These are phyloP conservation scores for Monosporascus sp. DNA, from an alignment of 2,329 filamentous ascomycete genomes.

Conservation along the genomic window DNA sequence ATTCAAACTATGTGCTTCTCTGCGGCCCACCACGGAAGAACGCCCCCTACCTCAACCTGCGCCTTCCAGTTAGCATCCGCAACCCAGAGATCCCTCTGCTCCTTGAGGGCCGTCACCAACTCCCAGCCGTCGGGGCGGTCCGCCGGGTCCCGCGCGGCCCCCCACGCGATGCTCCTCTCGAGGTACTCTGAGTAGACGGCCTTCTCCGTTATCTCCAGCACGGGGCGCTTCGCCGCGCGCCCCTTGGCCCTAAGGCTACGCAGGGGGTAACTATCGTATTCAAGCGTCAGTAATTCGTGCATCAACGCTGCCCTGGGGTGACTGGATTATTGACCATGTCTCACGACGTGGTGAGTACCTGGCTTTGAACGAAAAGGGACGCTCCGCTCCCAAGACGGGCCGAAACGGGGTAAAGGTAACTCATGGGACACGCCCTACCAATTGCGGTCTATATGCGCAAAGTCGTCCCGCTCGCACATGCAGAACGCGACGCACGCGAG, in stretches of 20 bases:
- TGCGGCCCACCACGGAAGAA: slow-evolving; percentile 9
- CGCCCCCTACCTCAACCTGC: slow-evolving; percentile 2
- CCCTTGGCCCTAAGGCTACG: slow-evolving; percentile 7
- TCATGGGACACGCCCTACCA: not conserved
- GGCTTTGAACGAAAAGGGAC: no score
- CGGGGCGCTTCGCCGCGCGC: slow-evolving; percentile 5
- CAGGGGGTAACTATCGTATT: not conserved
- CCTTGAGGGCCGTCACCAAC: slow-evolving; percentile 2
- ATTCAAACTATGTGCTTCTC: not conserved
- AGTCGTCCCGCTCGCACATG: slow-evolving; percentile 11
- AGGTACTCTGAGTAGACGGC: slow-evolving; percentile 13
- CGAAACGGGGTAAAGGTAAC: no score
- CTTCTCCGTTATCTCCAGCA: slow-evolving; percentile 6
- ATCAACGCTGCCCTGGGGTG: no score
- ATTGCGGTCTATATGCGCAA: slow-evolving; percentile 10
- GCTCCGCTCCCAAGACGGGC: no score
- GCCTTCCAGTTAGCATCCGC: slow-evolving; percentile 8
- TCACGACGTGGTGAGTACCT: no score
- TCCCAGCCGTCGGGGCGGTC: slow-evolving; percentile 4
- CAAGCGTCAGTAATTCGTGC: no score
- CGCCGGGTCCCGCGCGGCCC: slow-evolving; percentile 5
- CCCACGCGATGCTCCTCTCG: slow-evolving; percentile 9
- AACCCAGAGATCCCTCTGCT: slow-evolving; percentile 3
- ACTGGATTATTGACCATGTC: no score
- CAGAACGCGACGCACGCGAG: slow-evolving; percentile 9